Conservation (phyloP, 441 rosid species). For the Mallotus japonicus region DNA sequence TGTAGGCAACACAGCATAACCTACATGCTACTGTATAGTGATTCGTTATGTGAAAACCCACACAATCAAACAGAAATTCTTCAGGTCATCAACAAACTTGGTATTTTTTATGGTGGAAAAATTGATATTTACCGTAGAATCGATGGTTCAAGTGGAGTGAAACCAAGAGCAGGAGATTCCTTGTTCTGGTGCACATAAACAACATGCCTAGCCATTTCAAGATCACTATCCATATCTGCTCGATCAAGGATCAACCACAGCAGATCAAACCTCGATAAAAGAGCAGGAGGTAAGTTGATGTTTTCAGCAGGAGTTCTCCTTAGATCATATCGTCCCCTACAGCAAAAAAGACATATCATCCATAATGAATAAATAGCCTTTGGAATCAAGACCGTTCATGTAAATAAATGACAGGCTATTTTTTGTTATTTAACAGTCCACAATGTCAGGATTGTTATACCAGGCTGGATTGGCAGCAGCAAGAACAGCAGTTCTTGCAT, state of each 20-base stretch:
- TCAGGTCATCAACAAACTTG: neutral
- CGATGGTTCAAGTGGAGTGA: slow-evolving; percentile 84
- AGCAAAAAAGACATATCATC: slow-evolving; percentile 18
- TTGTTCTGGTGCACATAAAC: slow-evolving; percentile 88
- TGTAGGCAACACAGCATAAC: slow-evolving; percentile 4
- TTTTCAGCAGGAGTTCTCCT: slow-evolving; percentile 99
- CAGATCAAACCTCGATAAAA: slow-evolving; percentile 94
- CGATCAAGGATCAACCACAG: slow-evolving; percentile 97
- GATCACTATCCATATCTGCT: slow-evolving; percentile 98
- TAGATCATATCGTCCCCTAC: slow-evolving; percentile 96
- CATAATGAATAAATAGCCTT: slow-evolving; percentile 16
- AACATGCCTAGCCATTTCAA: slow-evolving; percentile 95
- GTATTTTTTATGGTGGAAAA: neutral
- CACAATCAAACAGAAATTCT: slow-evolving; percentile 1
- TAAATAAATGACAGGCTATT: too few species aligned
- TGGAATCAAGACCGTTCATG: neutral
- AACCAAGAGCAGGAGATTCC: slow-evolving; percentile 96
- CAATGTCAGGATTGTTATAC: slow-evolving; percentile 38
- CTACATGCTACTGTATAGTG: neutral
- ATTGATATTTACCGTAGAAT: slow-evolving; percentile 63
- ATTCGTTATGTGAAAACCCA: neutral
- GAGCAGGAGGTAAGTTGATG: slow-evolving; percentile 95
- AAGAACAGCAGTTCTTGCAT: slow-evolving; percentile 98
- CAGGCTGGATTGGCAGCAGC: slow-evolving; percentile 99
- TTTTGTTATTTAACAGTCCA: slow-evolving; percentile 4